Evolutionary conservation across 768 basidiomycete genomes (phyloP), one percentile per base, ranked within the genome.

Genomic region (Russula ochroleuca): DNA sequence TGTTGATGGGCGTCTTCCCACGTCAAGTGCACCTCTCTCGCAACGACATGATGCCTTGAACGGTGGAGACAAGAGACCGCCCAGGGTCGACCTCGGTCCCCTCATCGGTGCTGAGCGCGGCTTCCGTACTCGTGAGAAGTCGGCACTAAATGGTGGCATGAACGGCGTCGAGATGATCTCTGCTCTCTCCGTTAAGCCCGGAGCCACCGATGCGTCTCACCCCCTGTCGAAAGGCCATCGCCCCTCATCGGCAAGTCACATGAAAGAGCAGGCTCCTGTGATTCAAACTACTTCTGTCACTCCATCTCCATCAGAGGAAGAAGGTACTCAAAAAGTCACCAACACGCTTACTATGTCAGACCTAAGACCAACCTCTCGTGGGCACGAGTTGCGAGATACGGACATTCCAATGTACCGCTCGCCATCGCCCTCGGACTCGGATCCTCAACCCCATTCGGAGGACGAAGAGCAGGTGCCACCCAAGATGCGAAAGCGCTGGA

Each of bases 21-120:
- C 38, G 23, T 13, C 57, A 15, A 69, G 65, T 8, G 67, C 71
- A 0, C 70, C 72, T 13, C 67, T 72, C 1, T 68, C 73, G 0
- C 72, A 71, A 10, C 70, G 69, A 14, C 67, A 70, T 19, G 59
- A 64, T n/a, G 61, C 63, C 10, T 35, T 33, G 28, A 60, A 48
- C 15, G 57, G 43, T 7, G 63, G 43, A 45, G 70, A 68, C 19
- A 49, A 64, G 48, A 31, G 40, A 33, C 40, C 48, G 6, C 49
- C 59, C 38, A 66, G 57, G 15, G 66, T 80, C 0, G 82, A 88
- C 70, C 69, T 89, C 1, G 88, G 88, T 15, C 88, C 88, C 6
- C 73, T 90, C 33, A 74, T 90, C 0, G 88, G 86, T 15, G 69
- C 71, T 28, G 75, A 81, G 64, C 75, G 88, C 5, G 86, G 88